Evolutionary conservation across 2,329 filamentous ascomycete genomes (phyloP).

Genomic region (Scorias spongiosa): DNA sequence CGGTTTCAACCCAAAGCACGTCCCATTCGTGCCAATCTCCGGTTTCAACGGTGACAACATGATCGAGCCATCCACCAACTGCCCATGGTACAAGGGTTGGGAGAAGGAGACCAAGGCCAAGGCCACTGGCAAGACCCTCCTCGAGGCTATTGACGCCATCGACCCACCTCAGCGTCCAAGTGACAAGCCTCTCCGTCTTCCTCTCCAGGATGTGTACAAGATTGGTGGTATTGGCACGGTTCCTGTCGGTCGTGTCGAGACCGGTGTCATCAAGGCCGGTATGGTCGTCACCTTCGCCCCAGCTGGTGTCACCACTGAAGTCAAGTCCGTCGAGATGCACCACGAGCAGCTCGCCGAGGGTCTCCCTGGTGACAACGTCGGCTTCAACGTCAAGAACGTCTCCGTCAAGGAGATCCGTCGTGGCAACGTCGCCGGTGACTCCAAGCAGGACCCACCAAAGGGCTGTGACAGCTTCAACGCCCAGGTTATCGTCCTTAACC

Average conservation of each 20-base stretch:
- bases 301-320: conserved; percentile 98
- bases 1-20: conserved; percentile 98
- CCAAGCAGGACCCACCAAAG: conserved; percentile 95
- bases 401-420: conserved; percentile 99
- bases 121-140: conserved; percentile 86
- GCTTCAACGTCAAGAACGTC: conserved; percentile 99
- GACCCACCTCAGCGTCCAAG: conserved; percentile 83
- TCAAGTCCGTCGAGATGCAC: conserved; percentile 99
- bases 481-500: conserved; percentile 99
- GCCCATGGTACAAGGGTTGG: conserved; percentile 99
- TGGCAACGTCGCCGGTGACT: conserved; percentile 99
- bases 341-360: conserved; percentile 96
- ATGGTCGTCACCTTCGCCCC: conserved; percentile 98
- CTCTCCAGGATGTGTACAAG: conserved; percentile 99
- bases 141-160: conserved; percentile 96
- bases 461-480: conserved; percentile 92
- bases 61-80: conserved; percentile 78
- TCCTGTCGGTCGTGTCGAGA: conserved; percentile 99
- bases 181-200: conserved; percentile 99
- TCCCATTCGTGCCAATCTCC: conserved; percentile 98
- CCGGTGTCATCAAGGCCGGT: conserved; percentile 73
- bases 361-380: conserved; percentile 98
- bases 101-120: conserved; percentile 96
- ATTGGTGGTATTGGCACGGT: conserved; percentile 99
- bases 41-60: conserved; percentile 99